These are phyloP conservation scores for Saturnispora silvae DNA, from an alignment of 805 yeast genomes.

Conservation along the genomic window DNA sequence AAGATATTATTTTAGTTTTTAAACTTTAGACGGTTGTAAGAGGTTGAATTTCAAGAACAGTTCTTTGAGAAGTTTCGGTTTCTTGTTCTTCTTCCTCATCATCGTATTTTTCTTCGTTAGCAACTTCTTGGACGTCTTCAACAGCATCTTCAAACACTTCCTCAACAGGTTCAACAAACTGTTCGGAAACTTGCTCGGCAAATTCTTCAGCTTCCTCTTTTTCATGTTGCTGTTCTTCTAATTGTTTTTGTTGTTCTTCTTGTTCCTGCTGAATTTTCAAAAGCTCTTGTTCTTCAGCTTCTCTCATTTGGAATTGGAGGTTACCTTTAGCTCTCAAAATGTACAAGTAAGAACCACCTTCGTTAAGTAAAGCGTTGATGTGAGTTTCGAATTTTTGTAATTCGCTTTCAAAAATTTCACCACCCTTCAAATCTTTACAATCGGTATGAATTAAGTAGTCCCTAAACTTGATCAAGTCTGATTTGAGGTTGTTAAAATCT, in stretches of 20 bases:
- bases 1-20: slow-evolving; percentile 1
- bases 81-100: slow-evolving; percentile 8
- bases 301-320: slow-evolving; percentile 45
- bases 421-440: slow-evolving; percentile 23
- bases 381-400: slow-evolving; percentile 34
- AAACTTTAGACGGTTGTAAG: background rate
- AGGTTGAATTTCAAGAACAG: background rate
- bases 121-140: no score
- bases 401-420: slow-evolving; percentile 22
- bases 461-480: slow-evolving; percentile 41
- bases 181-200: background rate
- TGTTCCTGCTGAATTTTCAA: no score
- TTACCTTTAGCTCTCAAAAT: slow-evolving; percentile 49
- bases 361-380: slow-evolving; percentile 40
- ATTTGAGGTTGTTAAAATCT: slow-evolving; percentile 46
- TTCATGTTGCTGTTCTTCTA: slow-evolving; percentile 3
- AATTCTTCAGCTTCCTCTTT: slow-evolving; percentile 7
- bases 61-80: slow-evolving; percentile 10
- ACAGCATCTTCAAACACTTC: background rate
- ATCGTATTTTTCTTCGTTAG: no score
- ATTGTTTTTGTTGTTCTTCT: no score
- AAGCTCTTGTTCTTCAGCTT: slow-evolving; percentile 27
- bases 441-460: slow-evolving; percentile 35
- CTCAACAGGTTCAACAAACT: background rate
- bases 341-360: slow-evolving; percentile 50